A percentile compares a stretch with the other conserved stretches of the same genome.
Evolutionary conservation across 2,329 filamentous ascomycete species (phyloP).

Genomic region (Ascosphaera pollenicola): DNA sequence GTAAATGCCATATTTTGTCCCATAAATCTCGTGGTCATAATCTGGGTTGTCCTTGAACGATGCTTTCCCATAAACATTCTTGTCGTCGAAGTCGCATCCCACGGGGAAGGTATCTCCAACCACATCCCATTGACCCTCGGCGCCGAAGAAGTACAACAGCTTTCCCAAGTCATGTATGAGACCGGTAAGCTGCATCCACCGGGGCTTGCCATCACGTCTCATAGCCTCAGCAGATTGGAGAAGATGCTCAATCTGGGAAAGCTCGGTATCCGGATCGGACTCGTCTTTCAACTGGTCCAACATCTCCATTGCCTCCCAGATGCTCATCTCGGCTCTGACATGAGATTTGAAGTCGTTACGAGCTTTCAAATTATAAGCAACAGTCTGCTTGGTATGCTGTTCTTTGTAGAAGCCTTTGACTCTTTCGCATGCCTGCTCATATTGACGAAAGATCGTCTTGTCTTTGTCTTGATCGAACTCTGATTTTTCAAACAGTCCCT

Average conservation of each 20-base stretch:
- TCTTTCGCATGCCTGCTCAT: conserved; percentile 59
- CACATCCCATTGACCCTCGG: conserved; percentile 81
- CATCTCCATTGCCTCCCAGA: conserved; percentile 86
- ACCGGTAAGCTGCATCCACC: conserved; percentile 27
- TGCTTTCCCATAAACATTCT: conserved; percentile 58
- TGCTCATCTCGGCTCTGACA: conserved; percentile 51
- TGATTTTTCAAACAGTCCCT: conserved; percentile 29
- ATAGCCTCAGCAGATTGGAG: conserved; percentile 80
- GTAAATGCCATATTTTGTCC: conserved; percentile 62
- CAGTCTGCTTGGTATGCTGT: conserved; percentile 36
- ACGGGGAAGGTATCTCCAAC: conserved; percentile 40
- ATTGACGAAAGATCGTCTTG: conserved; percentile 63
- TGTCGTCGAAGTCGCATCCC: conserved; percentile 31
- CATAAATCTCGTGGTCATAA: conserved; percentile 45
- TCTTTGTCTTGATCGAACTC: conserved; percentile 55
- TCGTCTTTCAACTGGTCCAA: conserved; percentile 81
- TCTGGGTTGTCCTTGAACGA: conserved; percentile 60
- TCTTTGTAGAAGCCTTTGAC: conserved; percentile 73
- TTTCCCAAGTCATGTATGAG: conserved; percentile 27
- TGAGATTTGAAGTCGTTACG: conserved; percentile 48
- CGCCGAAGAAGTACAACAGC: conserved; percentile 35
- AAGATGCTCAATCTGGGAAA: conserved; percentile 76
- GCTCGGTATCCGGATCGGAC: conserved; percentile 69
- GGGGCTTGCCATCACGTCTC: conserved; percentile 41
- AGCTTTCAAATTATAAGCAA: conserved; percentile 58